Evolutionary conservation across 2,329 filamentous ascomycete species (phyloP).

Genomic region (Davidsoniella virescens): DNA sequence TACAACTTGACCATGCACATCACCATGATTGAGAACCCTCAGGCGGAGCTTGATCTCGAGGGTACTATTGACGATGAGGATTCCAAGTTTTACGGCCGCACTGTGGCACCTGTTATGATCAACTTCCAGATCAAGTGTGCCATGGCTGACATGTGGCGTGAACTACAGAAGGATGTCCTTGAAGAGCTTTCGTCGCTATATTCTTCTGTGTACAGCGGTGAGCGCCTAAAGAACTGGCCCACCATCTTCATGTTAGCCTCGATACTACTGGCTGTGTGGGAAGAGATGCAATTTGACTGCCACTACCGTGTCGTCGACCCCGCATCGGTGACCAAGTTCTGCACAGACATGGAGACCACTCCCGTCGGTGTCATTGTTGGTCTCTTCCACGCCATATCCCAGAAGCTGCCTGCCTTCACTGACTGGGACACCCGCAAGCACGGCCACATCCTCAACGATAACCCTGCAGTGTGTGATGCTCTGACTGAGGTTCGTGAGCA

Average conservation of each 20-base stretch:
- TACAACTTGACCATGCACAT: constrained; percentile 94
- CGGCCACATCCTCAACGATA: constrained; percentile 78
- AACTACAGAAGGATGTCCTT: constrained; percentile 87
- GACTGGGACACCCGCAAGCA: constrained; percentile 93
- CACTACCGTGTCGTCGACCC: constrained; percentile 85
- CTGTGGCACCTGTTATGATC: constrained; percentile 92
- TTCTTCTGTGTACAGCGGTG: constrained; percentile 94
- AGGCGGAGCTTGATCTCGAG: constrained; percentile 58
- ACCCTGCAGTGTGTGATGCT: constrained; percentile 79
- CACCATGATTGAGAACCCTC: constrained; percentile 81
- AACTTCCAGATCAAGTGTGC: constrained; percentile 99
- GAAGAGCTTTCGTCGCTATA: constrained; percentile 86
- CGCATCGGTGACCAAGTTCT: constrained; percentile 80
- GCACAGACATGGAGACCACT: constrained; percentile 87
- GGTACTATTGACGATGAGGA: constrained; percentile 75
- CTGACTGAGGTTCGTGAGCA: constrained; percentile 92
- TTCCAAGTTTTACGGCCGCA: constrained; percentile 80
- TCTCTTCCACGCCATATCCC: constrained; percentile 92
- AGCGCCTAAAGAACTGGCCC: constrained; percentile 97
- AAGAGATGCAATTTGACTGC: constrained; percentile 97
- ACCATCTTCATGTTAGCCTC: constrained; percentile 96
- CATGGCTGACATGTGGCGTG: constrained; percentile 94
- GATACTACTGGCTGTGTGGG: constrained; percentile 87
- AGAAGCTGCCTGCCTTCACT: constrained; percentile 80
- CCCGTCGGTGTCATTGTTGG: constrained; percentile 93